Evolutionary conservation across 345 rosid species (phyloP).

Genomic region (Kernera saxatilis): DNA sequence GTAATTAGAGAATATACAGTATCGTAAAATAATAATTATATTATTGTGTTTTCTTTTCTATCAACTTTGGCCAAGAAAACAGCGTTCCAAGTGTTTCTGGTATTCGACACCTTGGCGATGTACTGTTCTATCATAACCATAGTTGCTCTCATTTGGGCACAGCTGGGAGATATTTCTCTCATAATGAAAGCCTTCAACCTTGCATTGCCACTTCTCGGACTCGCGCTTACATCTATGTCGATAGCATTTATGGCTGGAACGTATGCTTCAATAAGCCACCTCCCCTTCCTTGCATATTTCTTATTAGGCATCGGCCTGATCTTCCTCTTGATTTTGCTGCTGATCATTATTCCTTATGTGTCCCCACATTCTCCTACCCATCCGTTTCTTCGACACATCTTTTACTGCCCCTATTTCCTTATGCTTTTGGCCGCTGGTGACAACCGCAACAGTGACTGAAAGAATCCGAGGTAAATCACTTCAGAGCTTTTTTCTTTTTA

Average conservation of each 20-base stretch:
- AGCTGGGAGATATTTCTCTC: not conserved
- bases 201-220: not conserved
- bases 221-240: not conserved
- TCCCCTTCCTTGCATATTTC: not conserved
- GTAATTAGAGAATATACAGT: no score
- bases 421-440: conserved; percentile 10
- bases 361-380: not conserved
- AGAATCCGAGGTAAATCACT: not conserved
- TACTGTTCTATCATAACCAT: not conserved
- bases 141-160: not conserved
- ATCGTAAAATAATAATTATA: no score
- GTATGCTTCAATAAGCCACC: not conserved
- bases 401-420: conserved; percentile 3
- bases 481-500: no score
- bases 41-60: no score
- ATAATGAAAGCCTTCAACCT: not conserved
- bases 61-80: not conserved
- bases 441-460: not conserved
- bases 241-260: conserved; percentile 21
- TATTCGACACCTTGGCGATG: conserved; percentile 16
- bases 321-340: not conserved
- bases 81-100: not conserved
- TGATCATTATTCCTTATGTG: not conserved
- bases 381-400: not conserved
- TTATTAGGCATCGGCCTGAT: not conserved